Percentiles rank a stretch among this genome's conserved stretches.
phyloP scores from a whole-genome alignment of 441 rosid species.

The Euphorbia corollata region DNA sequence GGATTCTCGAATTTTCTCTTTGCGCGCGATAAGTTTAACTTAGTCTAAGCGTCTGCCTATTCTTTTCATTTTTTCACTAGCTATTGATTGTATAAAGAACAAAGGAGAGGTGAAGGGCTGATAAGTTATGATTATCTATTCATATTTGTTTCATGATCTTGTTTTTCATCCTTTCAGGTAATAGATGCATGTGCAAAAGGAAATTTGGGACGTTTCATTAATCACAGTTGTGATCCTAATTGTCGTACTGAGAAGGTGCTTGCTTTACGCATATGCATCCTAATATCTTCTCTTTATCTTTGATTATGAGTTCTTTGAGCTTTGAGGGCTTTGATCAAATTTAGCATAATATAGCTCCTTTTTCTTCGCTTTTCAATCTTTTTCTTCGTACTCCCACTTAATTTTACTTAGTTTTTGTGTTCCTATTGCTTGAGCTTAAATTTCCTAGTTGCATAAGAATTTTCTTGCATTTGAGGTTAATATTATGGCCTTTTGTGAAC shows the following conservation, averaged over 20 bases:
- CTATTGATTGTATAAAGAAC: background rate
- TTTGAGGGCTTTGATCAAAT: background rate
- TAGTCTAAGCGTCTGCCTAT: background rate
- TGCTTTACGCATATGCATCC: background rate
- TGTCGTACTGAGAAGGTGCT: constrained; percentile 95
- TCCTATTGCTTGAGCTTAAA: background rate
- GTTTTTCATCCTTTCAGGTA: constrained; percentile 52
- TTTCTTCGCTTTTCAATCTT: background rate
- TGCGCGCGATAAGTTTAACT: no score
- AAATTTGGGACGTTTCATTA: constrained; percentile 93
- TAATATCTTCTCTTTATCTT: background rate
- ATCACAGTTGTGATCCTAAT: constrained; percentile 97
- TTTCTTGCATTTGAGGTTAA: background rate
- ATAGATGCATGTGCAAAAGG: constrained; percentile 95
- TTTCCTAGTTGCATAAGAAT: background rate
- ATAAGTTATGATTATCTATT: constrained; percentile 12
- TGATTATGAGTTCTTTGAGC: constrained; percentile 3
- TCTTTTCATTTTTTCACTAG: background rate
- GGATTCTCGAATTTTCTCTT: background rate
- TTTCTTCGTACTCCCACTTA: background rate
- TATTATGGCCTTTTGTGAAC: constrained; percentile 26
- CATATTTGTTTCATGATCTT: background rate
- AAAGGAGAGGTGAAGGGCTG: background rate
- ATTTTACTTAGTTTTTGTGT: background rate
- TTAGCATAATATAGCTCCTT: background rate